Base-by-base conservation (phyloP, 2,329 filamentous ascomycete species). In the Claviceps sp. region DNA sequence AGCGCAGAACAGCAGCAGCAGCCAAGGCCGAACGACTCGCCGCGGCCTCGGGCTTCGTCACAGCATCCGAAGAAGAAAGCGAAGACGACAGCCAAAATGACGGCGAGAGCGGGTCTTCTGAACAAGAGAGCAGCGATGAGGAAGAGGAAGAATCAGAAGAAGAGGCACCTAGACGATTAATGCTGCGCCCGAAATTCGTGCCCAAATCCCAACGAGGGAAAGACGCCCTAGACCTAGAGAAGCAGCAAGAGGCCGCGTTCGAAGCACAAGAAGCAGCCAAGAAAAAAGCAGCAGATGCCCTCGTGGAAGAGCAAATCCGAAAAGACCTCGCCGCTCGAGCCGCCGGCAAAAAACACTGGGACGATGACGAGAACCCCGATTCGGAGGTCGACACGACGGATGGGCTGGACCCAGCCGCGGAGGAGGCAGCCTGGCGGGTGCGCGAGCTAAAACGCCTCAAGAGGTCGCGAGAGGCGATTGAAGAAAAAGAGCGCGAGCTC, bases 401-500 rank as follows among this genome's bases (percentile, higher is more conserved):
- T 65, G 88, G 82, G 38, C 61, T 90, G 3, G 89, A 97, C 65
- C 86, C 88, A 0, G 89, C 86, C 56, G 89, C 88, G 7, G 93
- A 98, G 67, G 80, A 85, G 56, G 89, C 89, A 6, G 89, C 90
- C 0, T 98, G 93, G 91, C 93, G 91, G 64, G 76, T 98, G 48
- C 84, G 93, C 48, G 93, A 98, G 70, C 76, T 98, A 43, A 85
- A 84, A 67, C 85, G 93, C 8, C 81, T 97, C 58, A 90, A 91
- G 70, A 82, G 93, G 49, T 86, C 93, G 60, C 82, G 93, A 26
- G 83, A 89, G 60, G 82, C 82, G 2, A 90, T 98, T 60, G 88
- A 95, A 65, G 79, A 78, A 57, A 81, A 82, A 37, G 93, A 98
- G 71, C 81, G 79, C 56, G 90, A 96, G 69, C 78, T 85, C 45